Conservation (phyloP, 2,329 filamentous ascomycete species). For the Aspergillus caelatus region DNA sequence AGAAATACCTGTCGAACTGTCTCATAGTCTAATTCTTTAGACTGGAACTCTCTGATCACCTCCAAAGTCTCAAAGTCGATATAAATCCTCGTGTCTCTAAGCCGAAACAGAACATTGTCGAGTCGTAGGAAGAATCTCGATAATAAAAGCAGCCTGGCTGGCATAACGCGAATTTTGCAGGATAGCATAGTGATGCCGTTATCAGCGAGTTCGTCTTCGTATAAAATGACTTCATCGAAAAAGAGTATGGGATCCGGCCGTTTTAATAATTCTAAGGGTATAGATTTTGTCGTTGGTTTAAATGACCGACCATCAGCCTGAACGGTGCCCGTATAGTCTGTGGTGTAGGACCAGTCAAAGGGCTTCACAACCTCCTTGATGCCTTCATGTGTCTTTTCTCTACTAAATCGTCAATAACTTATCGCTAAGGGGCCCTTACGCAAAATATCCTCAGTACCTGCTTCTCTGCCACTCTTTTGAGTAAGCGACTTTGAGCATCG, state of each 20-base stretch:
- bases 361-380: constrained; percentile 94
- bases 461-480: constrained; percentile 83
- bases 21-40: constrained; percentile 80
- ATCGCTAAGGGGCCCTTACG: not conserved
- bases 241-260: constrained; percentile 92
- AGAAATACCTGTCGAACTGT: constrained; percentile 67
- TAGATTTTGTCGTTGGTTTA: constrained; percentile 54
- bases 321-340: constrained; percentile 77
- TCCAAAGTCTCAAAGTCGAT: constrained; percentile 80
- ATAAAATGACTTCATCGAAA: constrained; percentile 94
- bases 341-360: constrained; percentile 98
- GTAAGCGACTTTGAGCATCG: constrained; percentile 92
- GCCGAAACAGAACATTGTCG: constrained; percentile 83
- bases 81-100: constrained; percentile 89
- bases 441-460: constrained; percentile 48
- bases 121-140: constrained; percentile 88
- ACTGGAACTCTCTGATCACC: constrained; percentile 86
- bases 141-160: constrained; percentile 80
- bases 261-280: constrained; percentile 84
- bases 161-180: constrained; percentile 92
- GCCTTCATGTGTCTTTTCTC: constrained; percentile 76
- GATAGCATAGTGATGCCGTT: constrained; percentile 91
- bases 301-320: constrained; percentile 44
- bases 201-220: constrained; percentile 96
- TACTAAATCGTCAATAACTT: constrained; percentile 49